Evolutionary conservation across 495 filamentous ascomycete species (phyloP), one percentile per base, ranked within the genome.

Genomic region (Mytilinidion resinicola): DNA sequence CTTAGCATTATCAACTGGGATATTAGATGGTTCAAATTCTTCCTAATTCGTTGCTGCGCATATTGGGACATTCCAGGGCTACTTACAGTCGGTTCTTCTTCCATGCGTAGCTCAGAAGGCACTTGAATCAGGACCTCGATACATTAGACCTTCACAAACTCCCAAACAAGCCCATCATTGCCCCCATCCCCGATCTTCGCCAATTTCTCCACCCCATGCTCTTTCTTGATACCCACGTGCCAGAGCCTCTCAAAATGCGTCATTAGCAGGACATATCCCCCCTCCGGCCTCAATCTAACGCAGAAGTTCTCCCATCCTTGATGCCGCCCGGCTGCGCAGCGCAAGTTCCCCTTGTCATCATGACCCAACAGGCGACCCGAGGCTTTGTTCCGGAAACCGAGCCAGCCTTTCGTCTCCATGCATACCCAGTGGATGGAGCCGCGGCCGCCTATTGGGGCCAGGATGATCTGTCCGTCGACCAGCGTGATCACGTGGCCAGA

Each of bases 401-500:
- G 60, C 68, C 70, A 73, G 21, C 72, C 72, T 46, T 72, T 63
- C 14, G 58, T 67, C 52, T 72, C 71, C 38, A 70, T 57, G 56
- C 72, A 74, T 17, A 14, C 34, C 72, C 72, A 74, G 57, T 74
- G 64, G 17, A 67, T 67, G 7, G 69, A 69, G 21, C 70, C 72
- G 38, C 55, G 64, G 37, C 64, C 56, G 34, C 66, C 69, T 21
- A 64, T 55, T 3, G 43, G 51, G 15, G 64, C 58, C 7, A 73
- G 59, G 14, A 62, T 15, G n/a, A 72, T 52, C 34, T 67, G 39
- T 4, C 71, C 72, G 5, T 67, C 57, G 43, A 62, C 39, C 3
- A 74, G 58, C 9, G 71, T 74, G 43, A 74, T 51, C n/a, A 72
- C 55, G 1, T 67, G 14, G 15, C 42, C 42, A n/a, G 42, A 46